Percentiles rank a stretch among this genome's conserved stretches.
phyloP scores from a whole-genome alignment of 2,329 filamentous ascomycete species.

The Fusarium tuaranense region DNA sequence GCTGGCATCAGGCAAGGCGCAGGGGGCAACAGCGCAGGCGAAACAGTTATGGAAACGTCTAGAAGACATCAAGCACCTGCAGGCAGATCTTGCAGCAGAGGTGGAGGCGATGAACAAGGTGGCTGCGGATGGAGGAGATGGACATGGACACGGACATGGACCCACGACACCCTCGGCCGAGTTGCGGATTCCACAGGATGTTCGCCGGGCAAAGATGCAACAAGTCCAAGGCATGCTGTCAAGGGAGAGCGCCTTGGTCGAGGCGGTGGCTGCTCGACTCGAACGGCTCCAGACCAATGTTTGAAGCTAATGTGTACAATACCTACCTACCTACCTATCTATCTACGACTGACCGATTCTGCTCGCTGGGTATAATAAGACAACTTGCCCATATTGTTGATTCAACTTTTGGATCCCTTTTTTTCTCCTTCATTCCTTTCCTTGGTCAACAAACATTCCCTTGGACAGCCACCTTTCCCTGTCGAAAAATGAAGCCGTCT shows the following conservation, averaged over 20 bases:
- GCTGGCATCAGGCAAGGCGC: constrained; percentile 49
- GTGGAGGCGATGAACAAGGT: constrained; percentile 58
- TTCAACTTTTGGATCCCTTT: neutral
- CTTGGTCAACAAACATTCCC: neutral
- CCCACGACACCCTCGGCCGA: constrained; percentile 51
- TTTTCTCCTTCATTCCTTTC: neutral
- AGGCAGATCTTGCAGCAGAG: constrained; percentile 65
- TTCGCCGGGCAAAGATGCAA: constrained; percentile 71
- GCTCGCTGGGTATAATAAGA: constrained; percentile 25
- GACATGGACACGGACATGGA: constrained; percentile 8
- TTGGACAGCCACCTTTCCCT: neutral
- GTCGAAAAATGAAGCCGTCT: neutral
- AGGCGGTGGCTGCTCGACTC: constrained; percentile 72
- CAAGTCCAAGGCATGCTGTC: constrained; percentile 74
- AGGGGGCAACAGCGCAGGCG: constrained; percentile 42
- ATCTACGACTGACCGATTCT: neutral
- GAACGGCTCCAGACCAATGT: constrained; percentile 62
- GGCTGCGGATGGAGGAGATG: constrained; percentile 34
- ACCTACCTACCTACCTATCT: constrained; percentile 2
- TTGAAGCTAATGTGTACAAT: constrained; percentile 42
- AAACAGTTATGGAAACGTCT: constrained; percentile 69
- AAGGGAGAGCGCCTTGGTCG: constrained; percentile 75
- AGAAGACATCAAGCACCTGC: constrained; percentile 65
- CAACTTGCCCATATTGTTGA: neutral
- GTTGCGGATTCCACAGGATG: constrained; percentile 67